Conservation (phyloP, 2,329 filamentous ascomycete species). For the Penicillium vulpinum region DNA sequence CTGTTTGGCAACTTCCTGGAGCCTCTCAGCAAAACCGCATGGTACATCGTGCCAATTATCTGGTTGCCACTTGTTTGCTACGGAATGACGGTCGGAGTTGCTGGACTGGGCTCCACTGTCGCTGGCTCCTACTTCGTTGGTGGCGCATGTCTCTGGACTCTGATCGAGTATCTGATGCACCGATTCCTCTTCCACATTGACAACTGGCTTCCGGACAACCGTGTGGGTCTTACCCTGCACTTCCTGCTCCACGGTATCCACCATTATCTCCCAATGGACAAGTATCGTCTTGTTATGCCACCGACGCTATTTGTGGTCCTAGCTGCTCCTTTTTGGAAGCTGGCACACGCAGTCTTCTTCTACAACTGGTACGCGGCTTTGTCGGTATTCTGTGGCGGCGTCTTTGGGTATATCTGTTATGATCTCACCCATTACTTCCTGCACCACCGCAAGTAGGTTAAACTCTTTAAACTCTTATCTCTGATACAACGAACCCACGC, state of each 20-base stretch:
- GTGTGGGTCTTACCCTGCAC: slow-evolving; percentile 79
- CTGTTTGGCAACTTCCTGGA: slow-evolving; percentile 98
- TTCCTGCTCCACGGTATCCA: slow-evolving; percentile 96
- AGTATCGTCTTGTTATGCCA: slow-evolving; percentile 94
- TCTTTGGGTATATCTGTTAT: slow-evolving; percentile 95
- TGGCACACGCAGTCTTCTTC: slow-evolving; percentile 78
- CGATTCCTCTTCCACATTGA: slow-evolving; percentile 93
- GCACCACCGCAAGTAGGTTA: slow-evolving; percentile 78
- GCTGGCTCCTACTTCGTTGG: slow-evolving; percentile 64
- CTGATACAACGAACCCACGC: background rate
- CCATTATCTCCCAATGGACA: slow-evolving; percentile 99
- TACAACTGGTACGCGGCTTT: slow-evolving; percentile 82
- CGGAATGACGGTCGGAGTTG: slow-evolving; percentile 65
- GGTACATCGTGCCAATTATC: slow-evolving; percentile 81
- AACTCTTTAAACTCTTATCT: background rate
- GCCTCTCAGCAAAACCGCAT: slow-evolving; percentile 90
- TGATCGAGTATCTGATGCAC: slow-evolving; percentile 87
- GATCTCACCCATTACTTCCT: slow-evolving; percentile 98
- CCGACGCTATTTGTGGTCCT: slow-evolving; percentile 81
- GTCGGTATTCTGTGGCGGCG: slow-evolving; percentile 79
- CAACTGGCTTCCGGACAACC: slow-evolving; percentile 86
- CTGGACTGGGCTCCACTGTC: slow-evolving; percentile 56
- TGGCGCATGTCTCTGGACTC: slow-evolving; percentile 79
- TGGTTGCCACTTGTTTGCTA: slow-evolving; percentile 83
- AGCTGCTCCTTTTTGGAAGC: slow-evolving; percentile 86